Evolutionary conservation across 441 rosid species (phyloP), one percentile per base, ranked within the genome.

Genomic region (Syzygium syzygioides): DNA sequence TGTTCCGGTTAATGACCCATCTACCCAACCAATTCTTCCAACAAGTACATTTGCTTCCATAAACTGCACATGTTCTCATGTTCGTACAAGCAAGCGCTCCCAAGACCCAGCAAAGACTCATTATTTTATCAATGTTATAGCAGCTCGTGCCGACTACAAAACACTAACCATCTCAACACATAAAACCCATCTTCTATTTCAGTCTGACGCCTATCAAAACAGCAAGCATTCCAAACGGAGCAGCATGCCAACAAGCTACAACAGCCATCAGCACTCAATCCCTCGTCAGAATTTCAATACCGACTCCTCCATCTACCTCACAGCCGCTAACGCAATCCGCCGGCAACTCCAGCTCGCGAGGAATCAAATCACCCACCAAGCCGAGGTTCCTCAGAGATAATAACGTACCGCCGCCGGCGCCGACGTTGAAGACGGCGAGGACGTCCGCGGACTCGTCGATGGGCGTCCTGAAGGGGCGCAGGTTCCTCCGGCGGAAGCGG

Each of bases 391-490:
- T 19, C 25, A 19, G 56, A 85, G 28, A 85, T 1, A 45, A 45
- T 45, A 45, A 54, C 86, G 83, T 76, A 53, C 59, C 86, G 86
- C 86, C 92, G 93, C 96, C 94, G 71, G 90, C 89, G 60, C 62
- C 48, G 55, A 93, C 93, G 88, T 90, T 93, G 90, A 96, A 98
- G 84, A 94, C 94, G 41, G 98, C 98, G 84, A 98, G 97, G 50
- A 93, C 89, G 55, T 96, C 98, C 13, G 94, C 90, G 57, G 96
- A 92, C 94, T 97, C 98, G 88, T 97, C 92, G 79, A 98, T 95
- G 1, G 99, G 99, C 59, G 99, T 93, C 32, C 91, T 90, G 89
- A 98, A 91, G 54, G 79, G 95, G 3, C 87, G 83, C 86, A 97
- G 94, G 88, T 91, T 89, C 92, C 92, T 94, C 86, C 90, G 94